Percentiles rank a stretch among this genome's conserved stretches.
Conservation (phyloP, 2,329 filamentous ascomycete genomes). For the Gaeumannomyces sp. region DNA sequence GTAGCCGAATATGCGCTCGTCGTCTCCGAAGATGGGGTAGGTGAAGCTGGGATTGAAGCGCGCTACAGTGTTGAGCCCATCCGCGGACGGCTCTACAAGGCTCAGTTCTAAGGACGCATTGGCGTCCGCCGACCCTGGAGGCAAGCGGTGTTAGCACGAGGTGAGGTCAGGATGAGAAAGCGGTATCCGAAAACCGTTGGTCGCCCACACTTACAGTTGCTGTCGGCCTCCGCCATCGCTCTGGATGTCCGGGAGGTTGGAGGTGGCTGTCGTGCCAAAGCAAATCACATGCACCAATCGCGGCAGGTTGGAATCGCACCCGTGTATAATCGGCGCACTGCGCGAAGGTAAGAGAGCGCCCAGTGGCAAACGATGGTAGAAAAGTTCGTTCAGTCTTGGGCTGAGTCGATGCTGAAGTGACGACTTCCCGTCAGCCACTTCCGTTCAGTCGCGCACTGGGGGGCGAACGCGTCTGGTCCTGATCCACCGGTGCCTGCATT, state of each 20-base stretch:
- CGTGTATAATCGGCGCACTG: too few relatives aligned
- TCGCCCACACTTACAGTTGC: constrained; percentile 3
- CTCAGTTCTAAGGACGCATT: constrained; percentile 59
- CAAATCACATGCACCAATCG: too few relatives aligned
- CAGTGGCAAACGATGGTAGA: too few relatives aligned
- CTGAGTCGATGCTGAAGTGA: too few relatives aligned
- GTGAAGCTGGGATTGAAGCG: constrained; percentile 83
- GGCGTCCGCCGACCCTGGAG: constrained; percentile 50
- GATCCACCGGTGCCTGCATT: background rate
- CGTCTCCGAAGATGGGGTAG: constrained; percentile 88
- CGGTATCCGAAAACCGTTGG: background rate
- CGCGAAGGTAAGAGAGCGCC: too few relatives aligned
- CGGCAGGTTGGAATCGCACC: too few relatives aligned
- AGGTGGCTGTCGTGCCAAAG: too few relatives aligned
- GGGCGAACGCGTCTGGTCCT: background rate
- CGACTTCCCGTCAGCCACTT: background rate
- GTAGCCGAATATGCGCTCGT: constrained; percentile 88
- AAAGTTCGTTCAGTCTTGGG: too few relatives aligned
- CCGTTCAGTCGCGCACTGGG: background rate
- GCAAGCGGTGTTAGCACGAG: constrained; percentile 5
- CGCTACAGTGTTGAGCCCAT: constrained; percentile 49
- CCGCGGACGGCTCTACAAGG: constrained; percentile 44
- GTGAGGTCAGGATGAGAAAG: background rate
- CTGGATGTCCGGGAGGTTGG: background rate
- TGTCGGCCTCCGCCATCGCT: constrained; percentile 7